Base-by-base conservation (phyloP, 2,329 filamentous ascomycete species). In the Cordyceps tenuipes region DNA sequence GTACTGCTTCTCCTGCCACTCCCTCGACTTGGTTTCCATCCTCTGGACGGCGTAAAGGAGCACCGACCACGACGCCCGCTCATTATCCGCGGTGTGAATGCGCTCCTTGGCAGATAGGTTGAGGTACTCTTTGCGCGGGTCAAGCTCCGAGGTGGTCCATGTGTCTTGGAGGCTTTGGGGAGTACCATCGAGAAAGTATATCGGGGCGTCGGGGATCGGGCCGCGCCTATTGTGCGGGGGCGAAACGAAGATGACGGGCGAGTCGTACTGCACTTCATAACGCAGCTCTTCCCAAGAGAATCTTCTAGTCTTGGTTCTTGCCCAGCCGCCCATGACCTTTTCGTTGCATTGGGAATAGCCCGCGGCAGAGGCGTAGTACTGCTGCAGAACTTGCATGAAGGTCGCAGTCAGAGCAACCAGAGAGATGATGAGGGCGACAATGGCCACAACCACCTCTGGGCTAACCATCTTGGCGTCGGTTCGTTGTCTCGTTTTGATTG, bases 61-160 rank as follows among this genome's bases (percentile, higher is more conserved):
- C 7, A 73, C 73, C 4, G 80, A 72, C 81, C 81, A 83, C 1
- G 80, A 81, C 3, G 79, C 79, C n/a, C 76, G 70, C 65, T 83
- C 81, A 59, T 82, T 82, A 64, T 83, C 79, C 6, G 80, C 79
- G 2, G 81, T 84, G 62, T 81, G 79, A 0, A 83, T 73, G 55
- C 70, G 66, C 62, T 73, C 64, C 64, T 71, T 72, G 8, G 56
- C 59, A 15, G 67, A 62, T 61, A 61, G 64, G 29, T 66, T 62
- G 15, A 62, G 62, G 55, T 68, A 69, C 13, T 68, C 68, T 10
- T 68, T 61, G 47, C 67, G 64, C 7, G 62, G 62, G 46, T 74
- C 70, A 49, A 72, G 68, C 0, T 72, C 66, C 3, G 69, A 51
- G 12, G 70, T 67, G 0, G 72, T 70, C 61, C 70, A 66, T 0